Percentiles rank a stretch among this genome's conserved stretches.
Evolutionary conservation across 257 asterid species (phyloP).

Genomic region (Solanum rostratum): DNA sequence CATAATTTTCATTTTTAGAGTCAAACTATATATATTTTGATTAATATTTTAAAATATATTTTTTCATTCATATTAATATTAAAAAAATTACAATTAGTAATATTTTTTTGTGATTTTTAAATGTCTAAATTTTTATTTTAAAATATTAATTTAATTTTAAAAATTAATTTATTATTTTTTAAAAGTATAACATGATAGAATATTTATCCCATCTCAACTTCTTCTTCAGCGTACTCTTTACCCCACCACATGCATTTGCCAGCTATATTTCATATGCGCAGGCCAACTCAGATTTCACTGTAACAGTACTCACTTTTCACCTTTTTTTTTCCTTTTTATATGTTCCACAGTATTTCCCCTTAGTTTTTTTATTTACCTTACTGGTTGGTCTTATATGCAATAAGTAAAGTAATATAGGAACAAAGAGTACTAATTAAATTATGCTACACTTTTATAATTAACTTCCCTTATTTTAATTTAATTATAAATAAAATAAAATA

Average conservation of each 20-base stretch:
- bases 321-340: neutral
- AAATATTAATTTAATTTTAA: too few species aligned
- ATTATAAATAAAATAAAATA: neutral
- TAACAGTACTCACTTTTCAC: neutral
- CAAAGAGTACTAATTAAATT: neutral
- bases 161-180: too few species aligned
- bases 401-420: neutral
- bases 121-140: too few species aligned
- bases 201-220: too few species aligned
- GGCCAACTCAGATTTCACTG: neutral
- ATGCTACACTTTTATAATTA: neutral
- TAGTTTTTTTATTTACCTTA: neutral
- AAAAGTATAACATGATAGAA: too few species aligned
- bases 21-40: too few species aligned
- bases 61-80: too few species aligned
- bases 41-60: too few species aligned
- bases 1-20: too few species aligned
- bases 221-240: neutral
- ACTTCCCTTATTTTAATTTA: neutral
- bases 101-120: too few species aligned
- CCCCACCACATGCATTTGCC: neutral
- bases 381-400: neutral
- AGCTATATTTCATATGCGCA: neutral
- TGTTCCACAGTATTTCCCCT: neutral
- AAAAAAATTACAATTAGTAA: too few species aligned